Evolutionary conservation across 2,329 filamentous ascomycete species (phyloP), one percentile per base, ranked within the genome.

Genomic region (Thelonectria discophora): DNA sequence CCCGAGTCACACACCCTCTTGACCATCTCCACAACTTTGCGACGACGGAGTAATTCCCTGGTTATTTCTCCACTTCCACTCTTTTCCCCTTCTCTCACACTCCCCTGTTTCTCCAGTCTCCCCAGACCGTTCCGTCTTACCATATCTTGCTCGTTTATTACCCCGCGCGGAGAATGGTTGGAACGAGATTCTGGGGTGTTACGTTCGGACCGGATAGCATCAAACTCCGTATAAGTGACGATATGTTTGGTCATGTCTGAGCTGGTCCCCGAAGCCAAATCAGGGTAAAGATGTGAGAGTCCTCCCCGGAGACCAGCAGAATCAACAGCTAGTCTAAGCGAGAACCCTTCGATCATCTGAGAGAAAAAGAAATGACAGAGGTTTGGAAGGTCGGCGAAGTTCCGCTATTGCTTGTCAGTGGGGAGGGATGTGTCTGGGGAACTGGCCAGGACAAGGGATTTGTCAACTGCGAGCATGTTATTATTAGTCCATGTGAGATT

Each of bases 91-190:
- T 34, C 24, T 30, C n/a, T 27, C 20, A 11, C 32, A 20, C 32
- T 43, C 24, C 24, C 32, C n/a, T 20, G 34, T 24, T n/a, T 43
- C 50, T 45, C 46, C 46, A 46, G 45, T 34, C 48, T 45, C 57
- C 57, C 57, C 57, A 59, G 57, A 59, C 57, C 43, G 34, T 37
- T 17, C 17, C 52, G 24, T 45, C 34, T 49, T 18, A 30, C 34
- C 34, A 37, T 43, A n/a, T 37, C 51, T 49, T 39, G 12, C 18
- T 59, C 42, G 51, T 48, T 49, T 53, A 24, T 54, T 59, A 55
- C 50, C 57, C 57, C 57, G 50, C 57, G 50, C 46, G 57, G 57
- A 59, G 50, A 54, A 46, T n/a, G 12, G 18, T 46, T 37, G 32
- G 17, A 34, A 32, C 40, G 32, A 13, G 11, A 49, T 30, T 37